A percentile compares a stretch with the other conserved stretches of the same genome.
Evolutionary conservation across 495 filamentous ascomycete species (phyloP).

Genomic region (Astrothelium macrocarpum): DNA sequence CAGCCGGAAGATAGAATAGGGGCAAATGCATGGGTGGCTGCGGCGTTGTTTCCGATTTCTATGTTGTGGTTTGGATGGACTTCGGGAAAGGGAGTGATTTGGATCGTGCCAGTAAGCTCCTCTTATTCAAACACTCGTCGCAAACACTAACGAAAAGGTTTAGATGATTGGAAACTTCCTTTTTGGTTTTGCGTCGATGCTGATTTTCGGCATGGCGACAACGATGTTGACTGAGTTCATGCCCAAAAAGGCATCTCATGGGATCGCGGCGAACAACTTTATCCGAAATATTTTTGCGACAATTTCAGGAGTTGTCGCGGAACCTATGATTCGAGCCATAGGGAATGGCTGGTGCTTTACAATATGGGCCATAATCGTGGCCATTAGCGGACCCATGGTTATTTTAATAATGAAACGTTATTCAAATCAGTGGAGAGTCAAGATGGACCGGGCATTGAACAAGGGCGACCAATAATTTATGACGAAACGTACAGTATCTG

Average conservation of each 20-base stretch:
- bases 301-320: constrained; percentile 61
- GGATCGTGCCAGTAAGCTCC: constrained; percentile 54
- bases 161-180: constrained; percentile 73
- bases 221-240: constrained; percentile 64
- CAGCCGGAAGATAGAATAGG: constrained; percentile 82
- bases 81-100: constrained; percentile 44
- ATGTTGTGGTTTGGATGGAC: constrained; percentile 64
- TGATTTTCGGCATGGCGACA: constrained; percentile 53
- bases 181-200: constrained; percentile 81
- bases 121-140: neutral
- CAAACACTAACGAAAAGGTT: constrained; percentile 2
- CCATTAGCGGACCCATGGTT: constrained; percentile 38
- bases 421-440: constrained; percentile 56
- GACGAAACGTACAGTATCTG: neutral
- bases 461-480: neutral
- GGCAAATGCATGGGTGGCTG: constrained; percentile 80
- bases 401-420: constrained; percentile 59
- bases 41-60: constrained; percentile 59
- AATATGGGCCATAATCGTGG: constrained; percentile 56
- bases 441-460: constrained; percentile 49
- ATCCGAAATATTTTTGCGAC: constrained; percentile 80
- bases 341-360: constrained; percentile 89
- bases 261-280: constrained; percentile 78
- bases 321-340: constrained; percentile 69
- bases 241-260: constrained; percentile 59